A percentile compares a stretch with the other conserved stretches of the same genome.
phyloP scores from a whole-genome alignment of 2,329 filamentous ascomycete species.

The Thelonectria blattea region DNA sequence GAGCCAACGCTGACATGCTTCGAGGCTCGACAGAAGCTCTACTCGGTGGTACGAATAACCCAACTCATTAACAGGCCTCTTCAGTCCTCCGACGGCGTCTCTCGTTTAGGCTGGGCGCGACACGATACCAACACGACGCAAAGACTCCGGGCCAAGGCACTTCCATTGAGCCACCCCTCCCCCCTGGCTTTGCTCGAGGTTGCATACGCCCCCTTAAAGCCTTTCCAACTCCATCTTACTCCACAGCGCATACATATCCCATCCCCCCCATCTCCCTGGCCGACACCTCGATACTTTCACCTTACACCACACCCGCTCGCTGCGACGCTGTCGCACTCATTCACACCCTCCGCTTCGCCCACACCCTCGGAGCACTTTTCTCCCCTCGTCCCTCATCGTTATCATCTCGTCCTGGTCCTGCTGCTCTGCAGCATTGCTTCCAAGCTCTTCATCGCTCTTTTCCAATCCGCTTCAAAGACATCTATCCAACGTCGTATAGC shows the following conservation, averaged over 20 bases:
- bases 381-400: conserved; percentile 15
- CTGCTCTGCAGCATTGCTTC: neutral
- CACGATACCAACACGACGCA: neutral
- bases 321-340: conserved; percentile 34
- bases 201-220: conserved; percentile 10
- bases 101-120: neutral
- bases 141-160: neutral
- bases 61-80: no score
- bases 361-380: conserved; percentile 17
- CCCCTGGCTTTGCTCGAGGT: neutral
- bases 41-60: neutral
- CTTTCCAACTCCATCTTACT: conserved; percentile 17
- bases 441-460: conserved; percentile 3
- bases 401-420: neutral
- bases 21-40: neutral
- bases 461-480: neutral
- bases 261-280: conserved; percentile 19
- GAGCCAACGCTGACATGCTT: neutral
- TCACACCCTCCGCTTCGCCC: conserved; percentile 28
- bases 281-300: conserved; percentile 36
- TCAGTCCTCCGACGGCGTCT: neutral
- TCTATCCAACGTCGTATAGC: conserved; percentile 1
- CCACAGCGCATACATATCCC: neutral
- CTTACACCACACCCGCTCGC: conserved; percentile 34
- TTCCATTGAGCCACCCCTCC: neutral